Base-by-base conservation (phyloP, 805 yeast species). In the Ogataea minuta region DNA sequence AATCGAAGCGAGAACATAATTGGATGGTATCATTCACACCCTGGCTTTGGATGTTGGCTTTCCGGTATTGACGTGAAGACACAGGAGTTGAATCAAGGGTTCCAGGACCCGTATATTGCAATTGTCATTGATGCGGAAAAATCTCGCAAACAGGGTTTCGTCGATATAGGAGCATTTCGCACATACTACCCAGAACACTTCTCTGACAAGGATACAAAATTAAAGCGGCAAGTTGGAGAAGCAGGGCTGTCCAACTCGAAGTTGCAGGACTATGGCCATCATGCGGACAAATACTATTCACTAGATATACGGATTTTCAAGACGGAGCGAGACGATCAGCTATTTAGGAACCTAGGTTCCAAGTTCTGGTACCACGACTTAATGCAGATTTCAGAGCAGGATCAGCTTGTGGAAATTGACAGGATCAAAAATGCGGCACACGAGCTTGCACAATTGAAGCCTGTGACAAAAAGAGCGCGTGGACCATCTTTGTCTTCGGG, bases 21-120 rank as follows among this genome's bases (percentile, higher is more conserved):
- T 11, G 99, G 99, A 8, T 91, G 99, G 99, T 91, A 93, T 63
- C 98, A 72, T 62, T 88, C 91, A 4, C 99, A 91, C 61, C 99
- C 99, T 0, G 96, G 96, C 0, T 91, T 89, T 60, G 97, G 96
- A 12, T 90, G 97, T 60, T 91, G 97, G 96, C 63, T 91, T 30
- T 81, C 93, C 39, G 95, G 93, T 4, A 88, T 91, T 27, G 98
- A 91, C 62, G 95, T 93, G 23, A 81, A 85, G 31, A 91, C 98
- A 0, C 98, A 91, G 58, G 62, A 70, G 15, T 71, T 88, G 56
- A 88, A 90, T 53, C 97, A 89, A 62, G 78, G 76, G 41, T 88
- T 80, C 56, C 96, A 89, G 59, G 97, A 89, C 53, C 97, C 97
- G 1, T 89, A 85, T 56, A 67, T 89, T 42, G 96, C 96, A 0